Evolutionary conservation across 352 stramenopile species (phyloP), one percentile per base, ranked within the genome.

Genomic region (Pythium phragmiticola): DNA sequence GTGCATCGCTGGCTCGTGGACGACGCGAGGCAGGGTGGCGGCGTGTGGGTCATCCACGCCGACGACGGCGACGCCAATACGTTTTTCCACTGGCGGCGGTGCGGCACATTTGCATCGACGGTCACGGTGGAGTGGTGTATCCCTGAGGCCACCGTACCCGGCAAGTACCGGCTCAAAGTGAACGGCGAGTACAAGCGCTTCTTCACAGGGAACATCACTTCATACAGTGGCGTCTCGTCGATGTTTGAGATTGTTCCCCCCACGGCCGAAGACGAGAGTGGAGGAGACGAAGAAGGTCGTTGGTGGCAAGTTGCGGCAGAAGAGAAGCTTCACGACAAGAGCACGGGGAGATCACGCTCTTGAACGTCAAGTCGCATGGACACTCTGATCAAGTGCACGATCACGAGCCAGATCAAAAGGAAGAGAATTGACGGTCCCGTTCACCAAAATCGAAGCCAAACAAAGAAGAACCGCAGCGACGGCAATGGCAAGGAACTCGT

Each of bases 111-210:
- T 49, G 75, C 77, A 16, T 94, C 85, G 0, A 60, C 84, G 7
- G 78, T 87, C 21, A 88, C 77, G 17, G 72, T 94, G 45, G 82
- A 90, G 57, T 94, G 85, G 85, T 64, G 61, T 41, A 86, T 94
- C 41, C 68, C 83, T 8, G 57, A 71, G 57, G 47, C 45, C 28
- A 87, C 78, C 0, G 77, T 74, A 8, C 49, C 65, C 1, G 80
- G 82, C 5, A 77, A 63, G 41, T 94, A 94, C 57, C 80, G 85
- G 11, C 76, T 94, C 47, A 92, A 92, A 72, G 75, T 90, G 28
- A 90, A 92, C 48, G 83, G 85, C 30, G 75, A 94, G 69, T 84
- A 68, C 68, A 94, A 92, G 60, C 72, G 74, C n/a, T 77, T 88
- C 54, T 75, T 90, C n/a, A 77, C 69, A 26, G 52, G 64, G 42